Conservation (phyloP, 2,329 filamentous ascomycete genomes). For the Lasiodiplodia hormozganensis region DNA sequence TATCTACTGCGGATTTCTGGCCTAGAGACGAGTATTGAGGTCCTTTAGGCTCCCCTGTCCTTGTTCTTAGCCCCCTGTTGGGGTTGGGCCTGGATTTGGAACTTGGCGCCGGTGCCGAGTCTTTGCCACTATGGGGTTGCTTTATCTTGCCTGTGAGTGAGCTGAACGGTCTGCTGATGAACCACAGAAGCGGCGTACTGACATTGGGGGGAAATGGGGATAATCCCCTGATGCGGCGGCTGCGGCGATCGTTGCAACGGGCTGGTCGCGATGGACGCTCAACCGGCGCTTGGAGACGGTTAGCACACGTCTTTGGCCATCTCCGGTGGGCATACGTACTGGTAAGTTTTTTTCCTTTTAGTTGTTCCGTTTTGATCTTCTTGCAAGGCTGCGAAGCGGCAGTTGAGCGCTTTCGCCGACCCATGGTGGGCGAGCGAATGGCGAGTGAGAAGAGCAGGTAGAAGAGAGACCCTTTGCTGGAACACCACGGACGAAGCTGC, state of each 20-base stretch:
- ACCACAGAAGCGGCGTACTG: neutral
- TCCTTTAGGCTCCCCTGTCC: too few relatives aligned
- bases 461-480: neutral
- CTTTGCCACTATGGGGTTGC: neutral
- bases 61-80: too few relatives aligned
- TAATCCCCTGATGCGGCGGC: neutral
- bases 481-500: neutral
- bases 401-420: neutral
- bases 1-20: neutral
- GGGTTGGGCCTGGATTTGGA: neutral
- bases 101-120: neutral
- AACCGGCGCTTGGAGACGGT: neutral
- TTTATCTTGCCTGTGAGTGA: neutral
- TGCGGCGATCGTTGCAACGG: too few relatives aligned
- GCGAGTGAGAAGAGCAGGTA: neutral
- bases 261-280: neutral
- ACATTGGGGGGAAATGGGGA: neutral
- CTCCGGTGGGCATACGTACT: neutral
- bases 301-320: neutral
- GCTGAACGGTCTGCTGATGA: too few relatives aligned
- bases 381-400: neutral
- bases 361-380: neutral
- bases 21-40: neutral
- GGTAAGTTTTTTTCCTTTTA: neutral
- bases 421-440: neutral